Conservation (phyloP, 345 rosid species). For the Odontarrhena argentea region DNA sequence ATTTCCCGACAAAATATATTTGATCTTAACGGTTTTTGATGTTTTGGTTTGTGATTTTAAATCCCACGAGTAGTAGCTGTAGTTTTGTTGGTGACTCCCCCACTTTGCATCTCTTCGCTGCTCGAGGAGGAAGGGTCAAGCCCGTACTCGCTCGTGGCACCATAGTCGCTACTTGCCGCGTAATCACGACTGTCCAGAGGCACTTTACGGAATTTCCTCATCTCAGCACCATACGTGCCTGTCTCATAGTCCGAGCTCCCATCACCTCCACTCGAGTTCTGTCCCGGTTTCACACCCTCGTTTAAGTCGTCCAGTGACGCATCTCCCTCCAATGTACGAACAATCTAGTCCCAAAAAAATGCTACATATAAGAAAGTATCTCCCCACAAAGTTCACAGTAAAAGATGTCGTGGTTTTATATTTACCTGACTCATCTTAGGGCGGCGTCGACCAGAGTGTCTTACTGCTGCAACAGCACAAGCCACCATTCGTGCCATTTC, state of each 20-base stretch:
- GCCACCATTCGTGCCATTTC: constrained; percentile 89
- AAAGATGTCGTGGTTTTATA: neutral
- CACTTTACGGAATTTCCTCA: constrained; percentile 73
- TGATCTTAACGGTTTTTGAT: neutral
- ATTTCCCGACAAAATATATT: constrained; percentile 1
- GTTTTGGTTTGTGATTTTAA: constrained; percentile 43
- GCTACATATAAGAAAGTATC: neutral
- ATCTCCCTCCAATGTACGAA: constrained; percentile 81
- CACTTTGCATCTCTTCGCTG: constrained; percentile 50
- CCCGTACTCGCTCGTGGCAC: constrained; percentile 80
- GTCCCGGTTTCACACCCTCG: constrained; percentile 71
- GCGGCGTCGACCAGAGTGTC: constrained; percentile 85
- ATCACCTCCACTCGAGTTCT: constrained; percentile 59
- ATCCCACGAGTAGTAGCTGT: constrained; percentile 53
- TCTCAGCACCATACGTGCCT: constrained; percentile 71
- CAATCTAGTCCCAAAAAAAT: constrained; percentile 54
- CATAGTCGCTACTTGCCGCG: constrained; percentile 69
- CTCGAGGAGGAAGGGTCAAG: constrained; percentile 77
- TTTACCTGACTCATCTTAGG: constrained; percentile 89
- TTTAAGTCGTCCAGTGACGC: constrained; percentile 68
- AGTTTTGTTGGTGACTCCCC: constrained; percentile 25
- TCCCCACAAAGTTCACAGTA: neutral
- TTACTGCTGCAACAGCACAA: constrained; percentile 88
- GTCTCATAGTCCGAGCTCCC: constrained; percentile 83
- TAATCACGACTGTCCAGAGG: constrained; percentile 69